Conservation (phyloP, 148 eudicot species). For the Diospyros kaki region DNA sequence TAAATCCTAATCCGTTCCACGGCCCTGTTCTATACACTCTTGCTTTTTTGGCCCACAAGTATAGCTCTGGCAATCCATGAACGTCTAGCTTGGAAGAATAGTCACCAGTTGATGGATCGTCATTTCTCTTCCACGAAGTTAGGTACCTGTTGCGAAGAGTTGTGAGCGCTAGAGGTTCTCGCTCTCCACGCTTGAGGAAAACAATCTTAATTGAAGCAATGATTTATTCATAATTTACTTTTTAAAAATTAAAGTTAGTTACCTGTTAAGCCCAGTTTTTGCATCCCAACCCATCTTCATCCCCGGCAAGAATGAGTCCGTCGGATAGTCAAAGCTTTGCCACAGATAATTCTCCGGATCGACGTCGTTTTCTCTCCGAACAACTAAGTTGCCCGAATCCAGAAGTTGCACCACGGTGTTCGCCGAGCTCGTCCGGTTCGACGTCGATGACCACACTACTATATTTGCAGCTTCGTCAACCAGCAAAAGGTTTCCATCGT, state of each 20-base stretch:
- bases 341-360: not conserved
- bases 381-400: not conserved
- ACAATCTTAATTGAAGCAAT: too few species aligned
- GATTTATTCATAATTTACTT: too few species aligned
- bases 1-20: slow-evolving; percentile 17
- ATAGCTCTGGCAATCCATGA: slow-evolving; percentile 4
- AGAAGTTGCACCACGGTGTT: slow-evolving; percentile 5
- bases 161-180: too few species aligned
- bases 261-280: not conserved
- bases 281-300: slow-evolving; percentile 14
- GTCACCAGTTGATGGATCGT: slow-evolving; percentile 11
- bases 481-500: not conserved
- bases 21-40: slow-evolving; percentile 22
- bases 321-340: slow-evolving; percentile 7
- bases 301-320: slow-evolving; percentile 9
- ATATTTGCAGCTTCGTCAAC: not conserved
- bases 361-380: too few species aligned
- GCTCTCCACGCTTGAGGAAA: too few species aligned
- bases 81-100: slow-evolving; percentile 7
- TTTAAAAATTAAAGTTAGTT: too few species aligned
- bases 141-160: not conserved
- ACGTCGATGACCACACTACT: not conserved
- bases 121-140: slow-evolving; percentile 5
- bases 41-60: not conserved
- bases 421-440: not conserved